Evolutionary conservation across 1,139 yeast genomes (phyloP).

Genomic region (Geotrichum bryndzae): DNA sequence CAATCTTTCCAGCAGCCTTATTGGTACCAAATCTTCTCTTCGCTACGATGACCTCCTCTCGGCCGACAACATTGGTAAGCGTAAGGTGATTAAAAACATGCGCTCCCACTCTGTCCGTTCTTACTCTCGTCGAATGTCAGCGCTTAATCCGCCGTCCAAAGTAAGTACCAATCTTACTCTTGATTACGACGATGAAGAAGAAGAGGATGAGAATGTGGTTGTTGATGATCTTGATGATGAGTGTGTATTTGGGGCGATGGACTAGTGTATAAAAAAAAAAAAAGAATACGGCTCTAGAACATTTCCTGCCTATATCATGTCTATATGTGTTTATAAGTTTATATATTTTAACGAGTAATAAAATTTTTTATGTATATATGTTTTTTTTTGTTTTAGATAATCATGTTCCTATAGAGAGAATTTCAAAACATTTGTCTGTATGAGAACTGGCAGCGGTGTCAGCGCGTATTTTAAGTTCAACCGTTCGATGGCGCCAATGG

Average conservation of each 20-base stretch:
- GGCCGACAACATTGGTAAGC: slow-evolving; percentile 2
- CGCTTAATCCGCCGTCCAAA: slow-evolving; percentile 14
- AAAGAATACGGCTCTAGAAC: too few relatives aligned
- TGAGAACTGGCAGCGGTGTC: too few relatives aligned
- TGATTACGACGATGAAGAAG: slow-evolving; percentile 13
- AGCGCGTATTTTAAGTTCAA: too few relatives aligned
- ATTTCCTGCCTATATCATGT: too few relatives aligned
- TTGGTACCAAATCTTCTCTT: slow-evolving; percentile 8
- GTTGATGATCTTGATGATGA: slow-evolving; percentile 12
- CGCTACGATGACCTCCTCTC: slow-evolving; percentile 13
- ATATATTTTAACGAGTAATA: too few relatives aligned
- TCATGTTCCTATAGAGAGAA: too few relatives aligned
- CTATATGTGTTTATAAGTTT: too few relatives aligned
- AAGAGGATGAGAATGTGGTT: slow-evolving; percentile 6
- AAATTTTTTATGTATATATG: too few relatives aligned
- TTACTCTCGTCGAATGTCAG: slow-evolving; percentile 14
- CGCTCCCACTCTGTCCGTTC: slow-evolving; percentile 7
- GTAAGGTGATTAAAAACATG: neutral
- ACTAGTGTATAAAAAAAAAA: neutral
- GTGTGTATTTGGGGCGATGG: slow-evolving; percentile 16
- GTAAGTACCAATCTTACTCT: slow-evolving; percentile 9
- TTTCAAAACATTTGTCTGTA: too few relatives aligned
- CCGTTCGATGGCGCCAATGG: too few relatives aligned
- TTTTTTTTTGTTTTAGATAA: too few relatives aligned
- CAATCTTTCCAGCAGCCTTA: slow-evolving; percentile 2